A percentile compares a stretch with the other conserved stretches of the same genome.
Conservation (phyloP, 495 filamentous ascomycete genomes). For the Neurospora sp. region DNA sequence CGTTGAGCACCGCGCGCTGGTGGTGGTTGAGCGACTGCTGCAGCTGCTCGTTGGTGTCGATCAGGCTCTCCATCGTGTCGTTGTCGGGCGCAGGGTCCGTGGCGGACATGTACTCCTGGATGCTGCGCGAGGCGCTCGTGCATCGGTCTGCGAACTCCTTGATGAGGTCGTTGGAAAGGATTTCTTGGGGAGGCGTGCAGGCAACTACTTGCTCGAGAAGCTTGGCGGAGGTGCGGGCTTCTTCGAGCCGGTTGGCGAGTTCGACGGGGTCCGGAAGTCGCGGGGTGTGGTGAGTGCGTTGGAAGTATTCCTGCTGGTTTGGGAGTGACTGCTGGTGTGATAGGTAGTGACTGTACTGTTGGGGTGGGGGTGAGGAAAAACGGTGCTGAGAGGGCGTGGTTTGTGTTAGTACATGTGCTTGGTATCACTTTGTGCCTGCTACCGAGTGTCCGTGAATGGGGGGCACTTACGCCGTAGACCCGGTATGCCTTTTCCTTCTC, state of each 20-base stretch:
- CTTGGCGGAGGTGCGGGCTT: slow-evolving; percentile 81
- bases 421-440: not conserved
- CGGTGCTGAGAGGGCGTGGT: not conserved
- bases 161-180: slow-evolving; percentile 75
- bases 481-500: slow-evolving; percentile 59
- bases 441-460: not conserved
- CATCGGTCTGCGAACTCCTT: slow-evolving; percentile 89
- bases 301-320: slow-evolving; percentile 32
- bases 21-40: slow-evolving; percentile 67
- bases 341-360: not conserved
- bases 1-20: slow-evolving; percentile 69
- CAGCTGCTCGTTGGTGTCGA: slow-evolving; percentile 90
- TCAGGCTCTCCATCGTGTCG: slow-evolving; percentile 79
- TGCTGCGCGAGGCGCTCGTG: slow-evolving; percentile 60
- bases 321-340: not conserved
- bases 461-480: slow-evolving; percentile 26
- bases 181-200: slow-evolving; percentile 65
- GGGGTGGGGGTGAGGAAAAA: not conserved
- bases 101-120: slow-evolving; percentile 75
- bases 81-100: slow-evolving; percentile 76
- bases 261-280: slow-evolving; percentile 68
- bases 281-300: slow-evolving; percentile 29
- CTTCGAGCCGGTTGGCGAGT: slow-evolving; percentile 72
- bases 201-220: slow-evolving; percentile 83
- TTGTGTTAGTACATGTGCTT: not conserved